These are phyloP conservation scores for Aspergillus conjunctus DNA, from an alignment of 495 filamentous ascomycete species.

Conservation along the genomic window DNA sequence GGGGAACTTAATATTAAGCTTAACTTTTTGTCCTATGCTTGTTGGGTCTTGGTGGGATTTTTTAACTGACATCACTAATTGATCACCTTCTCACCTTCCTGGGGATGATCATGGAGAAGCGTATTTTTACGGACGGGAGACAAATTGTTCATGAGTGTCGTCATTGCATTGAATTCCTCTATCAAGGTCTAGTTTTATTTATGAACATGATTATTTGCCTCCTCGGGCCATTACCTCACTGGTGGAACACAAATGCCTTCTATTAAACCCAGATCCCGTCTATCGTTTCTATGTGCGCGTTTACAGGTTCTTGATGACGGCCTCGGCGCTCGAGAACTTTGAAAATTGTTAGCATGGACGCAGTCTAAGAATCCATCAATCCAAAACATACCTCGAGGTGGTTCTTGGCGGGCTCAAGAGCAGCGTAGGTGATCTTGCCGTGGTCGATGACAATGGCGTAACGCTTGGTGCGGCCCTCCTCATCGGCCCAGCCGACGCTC, in stretches of 20 bases:
- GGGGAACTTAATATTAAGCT: conserved; percentile 26
- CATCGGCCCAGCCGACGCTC: conserved; percentile 78
- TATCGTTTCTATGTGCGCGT: conserved; percentile 17
- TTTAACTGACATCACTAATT: conserved; percentile 16
- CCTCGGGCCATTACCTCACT: conserved; percentile 25
- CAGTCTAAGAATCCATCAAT: not conserved
- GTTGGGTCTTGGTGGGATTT: conserved; percentile 9
- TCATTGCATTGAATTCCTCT: conserved; percentile 31
- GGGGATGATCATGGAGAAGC: not conserved
- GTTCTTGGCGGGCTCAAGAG: conserved; percentile 71
- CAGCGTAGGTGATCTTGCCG: conserved; percentile 86
- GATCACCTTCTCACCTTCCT: not conserved
- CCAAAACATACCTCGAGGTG: conserved; percentile 55
- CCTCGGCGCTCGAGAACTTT: conserved; percentile 71
- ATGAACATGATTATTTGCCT: conserved; percentile 22
- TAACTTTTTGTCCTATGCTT: conserved; percentile 19
- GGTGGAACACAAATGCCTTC: conserved; percentile 19
- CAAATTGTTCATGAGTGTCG: conserved; percentile 26
- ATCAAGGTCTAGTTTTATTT: conserved; percentile 30
- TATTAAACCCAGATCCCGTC: conserved; percentile 22
- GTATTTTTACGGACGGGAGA: conserved; percentile 9
- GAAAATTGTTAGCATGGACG: conserved; percentile 20
- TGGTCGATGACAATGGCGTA: conserved; percentile 89
- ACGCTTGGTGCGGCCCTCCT: conserved; percentile 71
- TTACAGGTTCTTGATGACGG: conserved; percentile 68